Evolutionary conservation across 1,139 yeast genomes (phyloP).

Genomic region (Lodderomyces theae): DNA sequence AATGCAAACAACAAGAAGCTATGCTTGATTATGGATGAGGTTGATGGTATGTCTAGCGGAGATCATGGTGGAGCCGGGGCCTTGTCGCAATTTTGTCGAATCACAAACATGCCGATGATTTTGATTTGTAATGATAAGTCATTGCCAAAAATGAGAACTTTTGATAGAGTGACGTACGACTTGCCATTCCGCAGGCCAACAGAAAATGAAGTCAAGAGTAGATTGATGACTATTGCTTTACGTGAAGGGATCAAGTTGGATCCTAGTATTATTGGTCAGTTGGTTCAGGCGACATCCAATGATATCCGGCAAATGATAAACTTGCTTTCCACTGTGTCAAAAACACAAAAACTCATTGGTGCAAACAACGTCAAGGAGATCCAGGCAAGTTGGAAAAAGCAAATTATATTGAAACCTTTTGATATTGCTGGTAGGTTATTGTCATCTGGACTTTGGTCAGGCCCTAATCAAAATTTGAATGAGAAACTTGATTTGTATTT

Average conservation of each 20-base stretch:
- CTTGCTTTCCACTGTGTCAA: constrained; percentile 77
- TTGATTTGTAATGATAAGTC: constrained; percentile 91
- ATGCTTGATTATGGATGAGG: constrained; percentile 96
- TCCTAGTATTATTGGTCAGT: constrained; percentile 75
- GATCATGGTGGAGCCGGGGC: constrained; percentile 99
- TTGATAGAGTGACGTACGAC: constrained; percentile 82
- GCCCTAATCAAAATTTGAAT: constrained; percentile 51
- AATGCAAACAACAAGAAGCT: constrained; percentile 46
- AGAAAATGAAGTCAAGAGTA: constrained; percentile 73
- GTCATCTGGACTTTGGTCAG: constrained; percentile 21
- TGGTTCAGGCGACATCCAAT: constrained; percentile 80
- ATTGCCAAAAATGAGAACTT: constrained; percentile 93
- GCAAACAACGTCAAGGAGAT: constrained; percentile 49
- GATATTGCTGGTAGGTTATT: constrained; percentile 78
- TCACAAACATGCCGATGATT: constrained; percentile 85
- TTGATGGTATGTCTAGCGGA: constrained; percentile 99
- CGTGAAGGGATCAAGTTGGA: constrained; percentile 81
- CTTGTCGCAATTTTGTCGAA: constrained; percentile 80
- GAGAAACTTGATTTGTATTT: constrained; percentile 89
- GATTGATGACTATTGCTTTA: constrained; percentile 88
- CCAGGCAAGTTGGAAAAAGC: constrained; percentile 79
- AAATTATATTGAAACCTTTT: constrained; percentile 86
- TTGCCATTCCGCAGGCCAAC: constrained; percentile 87
- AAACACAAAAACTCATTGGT: constrained; percentile 62
- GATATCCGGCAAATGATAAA: constrained; percentile 96